These are phyloP conservation scores for Silene noctiflora DNA, from an alignment of 179 eudicot genomes.

Conservation along the genomic window DNA sequence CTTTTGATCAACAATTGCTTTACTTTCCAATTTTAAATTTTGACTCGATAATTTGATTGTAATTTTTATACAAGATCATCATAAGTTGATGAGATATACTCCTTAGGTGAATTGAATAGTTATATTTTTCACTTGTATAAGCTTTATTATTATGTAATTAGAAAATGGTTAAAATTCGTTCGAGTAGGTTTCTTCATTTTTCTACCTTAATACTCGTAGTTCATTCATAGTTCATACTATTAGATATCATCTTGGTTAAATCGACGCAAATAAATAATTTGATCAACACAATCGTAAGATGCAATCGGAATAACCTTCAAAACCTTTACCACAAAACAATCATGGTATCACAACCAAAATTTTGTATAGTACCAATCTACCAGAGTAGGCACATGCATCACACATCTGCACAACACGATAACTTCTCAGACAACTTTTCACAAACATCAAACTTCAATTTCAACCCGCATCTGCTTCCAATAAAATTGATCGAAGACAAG, in stretches of 20 bases:
- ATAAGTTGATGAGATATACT: not conserved
- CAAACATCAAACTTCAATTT: too few relatives aligned
- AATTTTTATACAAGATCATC: not conserved
- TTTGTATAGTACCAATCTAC: not conserved
- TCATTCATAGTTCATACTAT: too few relatives aligned
- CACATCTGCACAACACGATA: too few relatives aligned
- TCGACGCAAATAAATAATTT: not conserved
- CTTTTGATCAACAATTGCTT: not conserved
- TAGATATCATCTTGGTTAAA: not conserved
- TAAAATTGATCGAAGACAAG: too few relatives aligned
- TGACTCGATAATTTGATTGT: not conserved
- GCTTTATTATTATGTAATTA: not conserved
- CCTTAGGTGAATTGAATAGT: not conserved
- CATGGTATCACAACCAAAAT: not conserved
- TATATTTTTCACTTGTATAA: not conserved
- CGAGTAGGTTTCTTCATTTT: too few relatives aligned
- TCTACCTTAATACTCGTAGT: too few relatives aligned
- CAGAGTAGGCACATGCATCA: too few relatives aligned
- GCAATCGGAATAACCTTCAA: too few relatives aligned
- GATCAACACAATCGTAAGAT: too few relatives aligned
- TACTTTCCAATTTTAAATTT: not conserved
- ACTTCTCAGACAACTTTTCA: too few relatives aligned
- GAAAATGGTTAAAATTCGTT: too few relatives aligned
- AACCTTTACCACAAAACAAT: not conserved
- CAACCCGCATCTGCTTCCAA: too few relatives aligned